Evolutionary conservation across 2,329 filamentous ascomycete genomes (phyloP), one percentile per base, ranked within the genome.

Genomic region (Trichoderma sp.): DNA sequence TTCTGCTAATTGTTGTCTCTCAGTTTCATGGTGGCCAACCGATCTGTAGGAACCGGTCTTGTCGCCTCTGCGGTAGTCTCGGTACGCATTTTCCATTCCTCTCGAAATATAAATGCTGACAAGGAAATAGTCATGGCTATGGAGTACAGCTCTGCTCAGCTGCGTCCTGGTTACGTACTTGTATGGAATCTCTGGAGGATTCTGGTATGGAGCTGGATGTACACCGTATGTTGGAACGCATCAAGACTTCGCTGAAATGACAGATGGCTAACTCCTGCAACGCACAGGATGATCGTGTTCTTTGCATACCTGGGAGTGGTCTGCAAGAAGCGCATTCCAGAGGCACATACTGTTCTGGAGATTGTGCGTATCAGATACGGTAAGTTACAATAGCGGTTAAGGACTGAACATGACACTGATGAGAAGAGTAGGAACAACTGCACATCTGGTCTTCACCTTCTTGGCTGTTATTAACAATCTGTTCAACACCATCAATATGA

Each of bases 401-500:
- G 9, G 19, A 1, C 1, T 51, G 24, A 12, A 21, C 1, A 0
- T 14, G 3, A 34, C 9, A 17, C 5, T 51, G 10, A 56, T n/a
- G 15, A 5, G 15, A 43, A 12, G 15, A 30, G 2, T 7, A 61
- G 58, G 58, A 7, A 54, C 58, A 7, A 6, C 52, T 54, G 58
- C 58, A 5, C 58, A 62, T 34, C 48, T 62, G 21, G 34, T 52
- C 1, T 62, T 62, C 48, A 52, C 48, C 15, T 62, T 62, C 39
- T 62, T 62, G 48, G 58, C 58, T 2, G 34, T 62, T 21, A n/a
- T 62, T 7, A 62, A 62, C 21, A 62, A 62, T 30, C n/a, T 62
- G 7, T 62, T 62, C 3, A 62, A 62, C 14, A 62, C 58, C 0
- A 62, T 62, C 26, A 62, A 62, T n/a, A 62, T 62, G 58, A 62